Percentiles rank a stretch among this genome's conserved stretches.
Evolutionary conservation across 305 asterid genomes (phyloP).

Genomic region (Solanum hybrid): DNA sequence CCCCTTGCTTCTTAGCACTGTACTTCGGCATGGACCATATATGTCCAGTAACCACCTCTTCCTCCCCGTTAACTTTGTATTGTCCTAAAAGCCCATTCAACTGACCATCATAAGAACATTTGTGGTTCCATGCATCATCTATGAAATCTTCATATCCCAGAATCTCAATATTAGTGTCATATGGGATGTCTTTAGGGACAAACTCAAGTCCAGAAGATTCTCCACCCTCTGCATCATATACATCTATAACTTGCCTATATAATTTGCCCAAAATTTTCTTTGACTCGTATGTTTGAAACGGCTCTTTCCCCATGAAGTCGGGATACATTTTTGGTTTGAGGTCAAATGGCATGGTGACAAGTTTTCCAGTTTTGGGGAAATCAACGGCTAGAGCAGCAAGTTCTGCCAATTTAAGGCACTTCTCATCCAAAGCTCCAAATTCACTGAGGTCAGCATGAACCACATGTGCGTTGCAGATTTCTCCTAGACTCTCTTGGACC

Average conservation of each 20-base stretch:
- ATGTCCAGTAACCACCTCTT: slow-evolving; percentile 83
- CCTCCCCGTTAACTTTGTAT: slow-evolving; percentile 66
- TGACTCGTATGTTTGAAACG: slow-evolving; percentile 55
- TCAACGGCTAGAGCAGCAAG: slow-evolving; percentile 95
- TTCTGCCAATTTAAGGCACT: slow-evolving; percentile 78
- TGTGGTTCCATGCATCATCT: slow-evolving; percentile 55
- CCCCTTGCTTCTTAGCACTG: slow-evolving; percentile 62
- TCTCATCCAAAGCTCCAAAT: slow-evolving; percentile 79
- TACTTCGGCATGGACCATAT: slow-evolving; percentile 88
- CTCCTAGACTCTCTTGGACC: slow-evolving; percentile 77
- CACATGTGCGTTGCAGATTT: slow-evolving; percentile 91
- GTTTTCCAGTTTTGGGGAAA: slow-evolving; percentile 87
- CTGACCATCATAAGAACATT: slow-evolving; percentile 72
- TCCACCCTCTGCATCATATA: slow-evolving; percentile 24
- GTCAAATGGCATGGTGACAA: slow-evolving; percentile 52
- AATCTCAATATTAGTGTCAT: slow-evolving; percentile 59
- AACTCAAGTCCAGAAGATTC: slow-evolving; percentile 20
- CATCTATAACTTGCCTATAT: slow-evolving; percentile 54
- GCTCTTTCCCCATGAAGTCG: slow-evolving; percentile 88
- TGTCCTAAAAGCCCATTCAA: slow-evolving; percentile 70
- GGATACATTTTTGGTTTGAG: slow-evolving; percentile 85
- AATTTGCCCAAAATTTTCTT: slow-evolving; percentile 61
- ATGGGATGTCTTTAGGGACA: slow-evolving; percentile 23
- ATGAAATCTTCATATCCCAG: slow-evolving; percentile 37
- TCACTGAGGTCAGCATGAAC: slow-evolving; percentile 86